phyloP scores from a whole-genome alignment of 2,329 filamentous ascomycete genomes.

The Pseudogymnoascus sp. region DNA sequence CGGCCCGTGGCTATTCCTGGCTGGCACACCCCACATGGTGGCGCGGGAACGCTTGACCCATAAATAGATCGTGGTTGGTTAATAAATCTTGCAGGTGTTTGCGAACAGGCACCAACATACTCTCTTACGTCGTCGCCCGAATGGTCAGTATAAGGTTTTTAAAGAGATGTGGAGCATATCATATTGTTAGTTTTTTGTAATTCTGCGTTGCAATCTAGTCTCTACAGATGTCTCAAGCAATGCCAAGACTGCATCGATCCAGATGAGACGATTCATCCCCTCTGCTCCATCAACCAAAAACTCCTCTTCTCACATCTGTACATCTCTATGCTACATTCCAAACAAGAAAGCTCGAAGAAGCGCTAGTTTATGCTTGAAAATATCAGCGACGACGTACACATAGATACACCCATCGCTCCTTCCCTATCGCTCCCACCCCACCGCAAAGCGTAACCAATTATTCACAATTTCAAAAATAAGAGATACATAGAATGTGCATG shows the following conservation, averaged over 20 bases:
- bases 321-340: neutral
- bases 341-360: neutral
- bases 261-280: no score
- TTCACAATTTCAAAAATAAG: neutral
- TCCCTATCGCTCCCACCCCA: neutral
- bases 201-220: no score
- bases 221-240: no score
- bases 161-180: neutral
- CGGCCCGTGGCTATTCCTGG: neutral
- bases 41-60: neutral
- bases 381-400: neutral
- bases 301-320: neutral
- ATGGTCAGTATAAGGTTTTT: neutral
- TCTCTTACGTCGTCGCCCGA: neutral
- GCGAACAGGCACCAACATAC: neutral
- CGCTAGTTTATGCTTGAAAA: neutral
- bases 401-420: neutral
- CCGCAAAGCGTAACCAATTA: neutral
- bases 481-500: slow-evolving; percentile 11
- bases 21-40: neutral
- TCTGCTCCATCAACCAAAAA: neutral
- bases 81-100: neutral
- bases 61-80: neutral
- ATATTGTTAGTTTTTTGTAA: neutral
- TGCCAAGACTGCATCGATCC: no score